Evolutionary conservation across 2,329 filamentous ascomycete genomes (phyloP).

Genomic region (Thyridium curvatum): DNA sequence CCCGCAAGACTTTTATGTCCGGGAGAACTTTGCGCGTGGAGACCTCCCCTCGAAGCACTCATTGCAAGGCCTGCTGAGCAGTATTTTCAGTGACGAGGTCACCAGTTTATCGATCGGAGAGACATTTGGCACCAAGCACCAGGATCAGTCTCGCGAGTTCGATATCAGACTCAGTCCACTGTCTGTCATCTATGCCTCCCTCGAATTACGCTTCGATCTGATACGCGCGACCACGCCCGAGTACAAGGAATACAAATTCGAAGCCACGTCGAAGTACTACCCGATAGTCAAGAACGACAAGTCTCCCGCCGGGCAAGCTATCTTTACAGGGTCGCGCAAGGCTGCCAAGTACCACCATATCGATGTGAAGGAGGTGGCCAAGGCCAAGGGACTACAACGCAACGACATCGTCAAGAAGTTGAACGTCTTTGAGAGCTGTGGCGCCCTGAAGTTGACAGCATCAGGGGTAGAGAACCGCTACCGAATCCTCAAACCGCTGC

Average conservation of each 20-base stretch:
- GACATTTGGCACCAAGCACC: conserved; percentile 38
- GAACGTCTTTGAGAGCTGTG: conserved; percentile 43
- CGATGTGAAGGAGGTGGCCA: conserved; percentile 36
- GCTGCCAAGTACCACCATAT: conserved; percentile 35
- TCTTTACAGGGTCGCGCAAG: conserved; percentile 33
- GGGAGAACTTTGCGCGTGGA: conserved; percentile 53
- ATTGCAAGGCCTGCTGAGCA: conserved; percentile 37
- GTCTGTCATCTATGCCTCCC: conserved; percentile 49
- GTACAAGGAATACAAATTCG: conserved; percentile 50
- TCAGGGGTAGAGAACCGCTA: conserved; percentile 48
- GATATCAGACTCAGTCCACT: conserved; percentile 48
- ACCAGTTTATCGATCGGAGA: conserved; percentile 26
- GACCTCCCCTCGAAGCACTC: conserved; percentile 49
- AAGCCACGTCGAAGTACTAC: conserved; percentile 24
- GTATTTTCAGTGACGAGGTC: conserved; percentile 38
- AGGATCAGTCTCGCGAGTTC: conserved; percentile 37
- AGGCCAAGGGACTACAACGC: conserved; percentile 26
- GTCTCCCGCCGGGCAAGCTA: conserved; percentile 34
- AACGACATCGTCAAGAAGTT: conserved; percentile 46
- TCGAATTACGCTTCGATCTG: conserved; percentile 52
- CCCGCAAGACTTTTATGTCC: conserved; percentile 48
- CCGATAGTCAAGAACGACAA: conserved; percentile 24
- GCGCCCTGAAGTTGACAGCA: conserved; percentile 42
- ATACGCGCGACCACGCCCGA: conserved; percentile 51
- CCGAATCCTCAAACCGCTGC: conserved; percentile 39